Evolutionary conservation across 2,329 filamentous ascomycete species (phyloP), one percentile per base, ranked within the genome.

Genomic region (Talaromyces amestolkiae): DNA sequence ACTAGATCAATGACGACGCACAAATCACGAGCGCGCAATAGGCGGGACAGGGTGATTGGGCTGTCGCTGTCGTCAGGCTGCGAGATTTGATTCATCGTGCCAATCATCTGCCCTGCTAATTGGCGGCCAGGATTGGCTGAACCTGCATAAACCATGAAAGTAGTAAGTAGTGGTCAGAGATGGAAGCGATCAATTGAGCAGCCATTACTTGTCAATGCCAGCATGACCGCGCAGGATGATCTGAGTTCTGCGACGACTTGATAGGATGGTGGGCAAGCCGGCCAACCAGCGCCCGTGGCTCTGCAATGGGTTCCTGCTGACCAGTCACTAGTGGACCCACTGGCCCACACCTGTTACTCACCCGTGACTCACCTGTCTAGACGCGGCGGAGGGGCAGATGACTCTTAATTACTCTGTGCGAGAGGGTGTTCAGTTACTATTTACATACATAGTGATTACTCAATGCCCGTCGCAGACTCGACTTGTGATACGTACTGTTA

Each of bases 221-320:
- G 47, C 60, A 54, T 62, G 60, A 62, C 60, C 60, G 49, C 24
- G 37, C 47, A 54, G 47, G 61, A 56, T 63, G 61, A 63, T 63
- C 61, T 61, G 59, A 61, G 53, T 54, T 37, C 51, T 54, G 51
- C 51, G 53, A 56, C n/a, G 31, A 35, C 11, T 15, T 31, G 56
- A 45, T 45, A 22, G 37, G 56, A 59, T 59, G 56, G 56, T 45
- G 56, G 54, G 27, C 45, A 11, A 1, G n/a, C 45, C 5, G 10
- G 45, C 60, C 47, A 62, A 54, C 54, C 60, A 41, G 33, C 60
- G 47, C 33, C 33, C n/a, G 19, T 19, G n/a, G n/a, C 39, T n/a
- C 51, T 10, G 27, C n/a, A n/a, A 37, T 47, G 61, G 51, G 61
- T 63, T 63, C 61, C 61, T 63, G 61, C 61, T 63, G 61, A 63